A percentile compares a stretch with the other conserved stretches of the same genome.
Evolutionary conservation across 2,329 filamentous ascomycete species (phyloP).

Genomic region (Stagonosporopsis rhizophila): DNA sequence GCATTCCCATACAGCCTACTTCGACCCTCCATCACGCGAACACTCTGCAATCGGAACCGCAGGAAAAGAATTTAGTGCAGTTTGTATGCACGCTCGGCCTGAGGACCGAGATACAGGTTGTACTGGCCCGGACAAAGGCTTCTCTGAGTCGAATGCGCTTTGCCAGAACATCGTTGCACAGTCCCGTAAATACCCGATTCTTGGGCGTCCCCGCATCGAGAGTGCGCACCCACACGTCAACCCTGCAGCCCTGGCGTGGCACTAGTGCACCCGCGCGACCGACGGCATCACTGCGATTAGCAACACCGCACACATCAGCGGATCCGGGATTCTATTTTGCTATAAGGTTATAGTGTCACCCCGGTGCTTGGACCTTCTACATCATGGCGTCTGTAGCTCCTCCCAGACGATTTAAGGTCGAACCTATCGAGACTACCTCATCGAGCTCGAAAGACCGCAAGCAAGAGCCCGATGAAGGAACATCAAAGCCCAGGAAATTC

Average conservation of each 20-base stretch:
- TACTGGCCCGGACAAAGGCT: neutral
- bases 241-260: conserved; percentile 22
- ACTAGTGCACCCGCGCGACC: conserved; percentile 32
- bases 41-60: neutral
- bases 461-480: conserved; percentile 61
- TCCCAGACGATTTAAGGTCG: conserved; percentile 47
- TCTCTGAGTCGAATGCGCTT: conserved; percentile 5
- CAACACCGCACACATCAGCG: conserved; percentile 23
- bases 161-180: conserved; percentile 18
- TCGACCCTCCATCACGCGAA: conserved; percentile 9
- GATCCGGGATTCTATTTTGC: conserved; percentile 13
- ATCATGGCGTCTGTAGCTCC: conserved; percentile 43
- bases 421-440: conserved; percentile 45
- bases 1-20: conserved; percentile 8
- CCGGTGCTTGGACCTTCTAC: conserved; percentile 6
- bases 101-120: neutral
- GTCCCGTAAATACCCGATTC: conserved; percentile 30
- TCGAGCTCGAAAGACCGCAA: conserved; percentile 66
- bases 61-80: conserved; percentile 2
- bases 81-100: neutral
- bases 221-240: conserved; percentile 32
- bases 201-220: conserved; percentile 33
- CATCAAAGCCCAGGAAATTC: conserved; percentile 59
- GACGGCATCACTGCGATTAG: conserved; percentile 22
- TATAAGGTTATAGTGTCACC: conserved; percentile 13